phyloP scores from a whole-genome alignment of 2,329 filamentous ascomycete species.

The Penicillium sp. region DNA sequence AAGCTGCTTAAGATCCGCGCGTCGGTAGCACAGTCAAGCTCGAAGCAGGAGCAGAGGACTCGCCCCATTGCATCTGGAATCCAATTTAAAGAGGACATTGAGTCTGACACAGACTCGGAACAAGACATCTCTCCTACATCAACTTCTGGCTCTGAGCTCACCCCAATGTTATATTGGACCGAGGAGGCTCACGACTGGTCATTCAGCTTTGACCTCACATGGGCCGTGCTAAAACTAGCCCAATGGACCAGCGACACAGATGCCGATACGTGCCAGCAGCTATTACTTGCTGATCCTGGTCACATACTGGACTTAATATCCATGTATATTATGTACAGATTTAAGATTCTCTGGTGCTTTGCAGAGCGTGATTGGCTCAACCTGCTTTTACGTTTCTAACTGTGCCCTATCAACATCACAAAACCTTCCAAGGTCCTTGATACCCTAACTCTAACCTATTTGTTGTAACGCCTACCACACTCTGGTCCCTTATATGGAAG shows the following conservation, averaged over 20 bases:
- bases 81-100: neutral
- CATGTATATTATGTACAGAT: neutral
- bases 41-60: neutral
- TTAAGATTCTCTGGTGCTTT: neutral
- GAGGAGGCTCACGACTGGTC: neutral
- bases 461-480: too few relatives aligned
- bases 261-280: neutral
- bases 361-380: neutral
- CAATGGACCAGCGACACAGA: neutral
- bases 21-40: conserved; percentile 3
- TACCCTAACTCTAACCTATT: neutral
- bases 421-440: neutral
- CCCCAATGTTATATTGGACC: neutral
- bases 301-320: conserved; percentile 1
- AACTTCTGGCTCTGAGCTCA: neutral
- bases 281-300: neutral
- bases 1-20: conserved; percentile 14
- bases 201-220: neutral
- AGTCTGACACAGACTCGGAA: neutral
- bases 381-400: neutral
- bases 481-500: too few relatives aligned
- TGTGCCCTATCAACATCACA: neutral
- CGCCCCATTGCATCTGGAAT: neutral
- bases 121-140: neutral
- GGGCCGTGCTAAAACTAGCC: neutral